Conservation (phyloP, 345 rosid genomes). For the Microthlaspi erraticum region DNA sequence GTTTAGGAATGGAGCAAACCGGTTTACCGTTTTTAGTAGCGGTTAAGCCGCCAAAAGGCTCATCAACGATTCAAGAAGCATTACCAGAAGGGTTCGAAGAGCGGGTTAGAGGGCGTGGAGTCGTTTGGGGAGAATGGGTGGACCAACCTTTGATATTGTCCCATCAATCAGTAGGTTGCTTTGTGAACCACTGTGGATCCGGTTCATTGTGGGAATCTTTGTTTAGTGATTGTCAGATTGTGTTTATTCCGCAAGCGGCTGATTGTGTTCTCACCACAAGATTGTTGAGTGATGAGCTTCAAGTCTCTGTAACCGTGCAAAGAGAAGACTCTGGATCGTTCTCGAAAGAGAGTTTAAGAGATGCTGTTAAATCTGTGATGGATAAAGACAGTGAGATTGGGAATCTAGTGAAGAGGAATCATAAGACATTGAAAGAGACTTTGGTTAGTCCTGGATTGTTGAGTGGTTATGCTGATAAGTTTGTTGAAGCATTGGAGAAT, state of each 20-base stretch:
- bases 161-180: constrained; percentile 47
- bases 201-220: constrained; percentile 52
- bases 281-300: constrained; percentile 43
- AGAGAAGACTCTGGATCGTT: constrained; percentile 12
- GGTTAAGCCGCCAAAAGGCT: constrained; percentile 45
- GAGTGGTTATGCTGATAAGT: constrained; percentile 18
- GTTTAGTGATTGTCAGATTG: constrained; percentile 43
- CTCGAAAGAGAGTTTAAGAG: constrained; percentile 35
- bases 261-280: constrained; percentile 51
- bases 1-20: constrained; percentile 45
- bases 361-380: constrained; percentile 41
- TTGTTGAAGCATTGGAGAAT: constrained; percentile 22
- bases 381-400: constrained; percentile 42
- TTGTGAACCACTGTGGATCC: constrained; percentile 46
- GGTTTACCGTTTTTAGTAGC: constrained; percentile 45
- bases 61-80: constrained; percentile 46
- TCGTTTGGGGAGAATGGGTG: constrained; percentile 42
- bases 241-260: constrained; percentile 41
- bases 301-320: constrained; percentile 48
- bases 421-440: constrained; percentile 33
- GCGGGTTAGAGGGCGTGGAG: constrained; percentile 43
- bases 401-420: constrained; percentile 20
- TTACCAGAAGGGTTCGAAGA: constrained; percentile 47
- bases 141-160: constrained; percentile 39
- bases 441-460: constrained; percentile 22